Evolutionary conservation across 2,329 filamentous ascomycete genomes (phyloP), one percentile per base, ranked within the genome.

Genomic region (Ascosphaera acerosa): DNA sequence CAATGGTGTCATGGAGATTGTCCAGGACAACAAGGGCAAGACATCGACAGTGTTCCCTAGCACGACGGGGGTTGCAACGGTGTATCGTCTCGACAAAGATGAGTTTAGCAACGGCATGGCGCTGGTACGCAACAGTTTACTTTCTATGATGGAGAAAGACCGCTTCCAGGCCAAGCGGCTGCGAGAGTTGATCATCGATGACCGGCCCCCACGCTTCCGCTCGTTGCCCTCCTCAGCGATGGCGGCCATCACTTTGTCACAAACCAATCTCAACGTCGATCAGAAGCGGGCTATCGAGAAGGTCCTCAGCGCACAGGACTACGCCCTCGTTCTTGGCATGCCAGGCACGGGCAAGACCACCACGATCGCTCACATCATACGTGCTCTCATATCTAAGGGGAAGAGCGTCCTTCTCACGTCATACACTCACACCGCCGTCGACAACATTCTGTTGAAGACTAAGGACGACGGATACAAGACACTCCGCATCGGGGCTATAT

Each of bases 81-180:
- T 64, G 25, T 97, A 91, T 43, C 74, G 87, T 15, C 59, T 97
- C 3, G 87, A 97, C 52, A 92, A 92, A 48, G 87, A 97, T 43
- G 87, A 97, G 46, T 97, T 97, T 51, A 90, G 80, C 52, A 94
- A 90, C 43, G 87, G 87, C 34, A 90, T 97, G 78, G 81, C 87
- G 3, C 75, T 76, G 18, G 77, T 91, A 29, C 71, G 87, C 32
- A 92, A 91, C 52, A 97, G 94, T 41, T 63, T 97, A 1, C 68
- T 94, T 18, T 77, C 82, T 40, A 66, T 91, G 42, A 94, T 97
- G 82, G 68, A 77, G 25, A 70, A 81, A 40, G 67, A 69, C 27
- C 59, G 73, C 2, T 72, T 69, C 41, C 72, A 72, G 30, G 70
- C 77, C 14, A 60, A 62, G 29, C 62, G 81, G 42, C 67, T 89